A percentile compares a stretch with the other conserved stretches of the same genome.
Evolutionary conservation across 1,284 basidiomycete genomes (phyloP).

Genomic region (Naganishia sp.): DNA sequence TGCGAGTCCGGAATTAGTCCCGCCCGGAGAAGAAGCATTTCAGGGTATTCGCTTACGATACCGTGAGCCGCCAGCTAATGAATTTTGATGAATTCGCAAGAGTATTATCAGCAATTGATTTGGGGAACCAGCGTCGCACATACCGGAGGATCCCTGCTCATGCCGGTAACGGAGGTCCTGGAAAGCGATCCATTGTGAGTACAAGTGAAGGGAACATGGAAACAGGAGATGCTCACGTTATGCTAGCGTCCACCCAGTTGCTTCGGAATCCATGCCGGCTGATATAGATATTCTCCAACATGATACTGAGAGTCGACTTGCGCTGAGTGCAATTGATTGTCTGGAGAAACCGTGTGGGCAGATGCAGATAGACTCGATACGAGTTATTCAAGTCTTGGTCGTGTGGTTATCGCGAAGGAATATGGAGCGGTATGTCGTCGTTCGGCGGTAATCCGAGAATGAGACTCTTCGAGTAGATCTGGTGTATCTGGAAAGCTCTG

Average conservation of each 20-base stretch:
- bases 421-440: too few relatives aligned
- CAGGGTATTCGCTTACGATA: constrained; percentile 32
- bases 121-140: neutral
- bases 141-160: constrained; percentile 30
- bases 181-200: neutral
- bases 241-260: constrained; percentile 50
- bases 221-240: constrained; percentile 34
- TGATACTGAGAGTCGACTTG: constrained; percentile 29
- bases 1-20: constrained; percentile 19
- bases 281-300: constrained; percentile 58
- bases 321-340: too few relatives aligned
- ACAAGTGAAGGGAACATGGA: neutral
- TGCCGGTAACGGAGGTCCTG: constrained; percentile 26
- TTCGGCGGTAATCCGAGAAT: too few relatives aligned
- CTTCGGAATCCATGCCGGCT: constrained; percentile 57
- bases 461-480: too few relatives aligned
- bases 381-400: too few relatives aligned
- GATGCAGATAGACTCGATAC: too few relatives aligned
- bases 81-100: neutral
- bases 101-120: neutral
- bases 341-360: too few relatives aligned
- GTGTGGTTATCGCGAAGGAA: too few relatives aligned
- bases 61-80: constrained; percentile 55
- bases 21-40: neutral
- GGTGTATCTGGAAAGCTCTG: too few relatives aligned